Base-by-base conservation (phyloP, 129 eudicot species). In the Gnaphalium uliginosum region DNA sequence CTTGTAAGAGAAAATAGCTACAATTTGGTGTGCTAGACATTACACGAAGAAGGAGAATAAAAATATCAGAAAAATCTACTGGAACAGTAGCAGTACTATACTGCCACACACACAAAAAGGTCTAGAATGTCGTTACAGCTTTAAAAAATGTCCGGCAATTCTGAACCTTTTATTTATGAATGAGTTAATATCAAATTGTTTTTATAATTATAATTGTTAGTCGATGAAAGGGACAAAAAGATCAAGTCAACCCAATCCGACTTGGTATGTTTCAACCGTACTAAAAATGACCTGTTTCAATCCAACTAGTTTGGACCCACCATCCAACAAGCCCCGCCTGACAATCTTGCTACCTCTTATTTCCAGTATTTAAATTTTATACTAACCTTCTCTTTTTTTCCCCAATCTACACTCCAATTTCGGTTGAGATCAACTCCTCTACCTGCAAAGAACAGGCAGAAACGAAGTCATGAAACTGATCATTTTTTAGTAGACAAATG, bases 381-480 rank as follows among this genome's bases (percentile, higher is more conserved):
- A 81, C 84, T 51, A 61, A 94, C 99, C 99, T 94, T 89, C 83
- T 94, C 99, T 74, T 94, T 94, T 78, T 94, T 91, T 5, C 99
- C 99, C 99, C 99, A 94, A 78, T 94, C 99, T 53, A 94, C 99
- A 83, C 96, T 89, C 99, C 99, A 94, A 69, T 94, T 94, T 54
- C 99, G 86, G 50, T 94, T 94, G 48, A 94, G 96, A 88, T 94
- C 99, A 70, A 94, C 99, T 81, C 99, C 99, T 81, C 99, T 89
- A 76, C 99, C 99, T 94, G 89, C 65, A 84, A 79, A 51, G 48
- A 70, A 80, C 68, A 82, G 81, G 76, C 54, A 78, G 58, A 61
- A 72, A 69, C 69, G 77, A 66, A 70, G 39, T 75, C 71, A 74
- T 41, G 26, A 29, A 70, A 66, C 14, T 69, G 74, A 58, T 26